Conservation (phyloP, 129 eudicot species). For the Glebionis coronaria region DNA sequence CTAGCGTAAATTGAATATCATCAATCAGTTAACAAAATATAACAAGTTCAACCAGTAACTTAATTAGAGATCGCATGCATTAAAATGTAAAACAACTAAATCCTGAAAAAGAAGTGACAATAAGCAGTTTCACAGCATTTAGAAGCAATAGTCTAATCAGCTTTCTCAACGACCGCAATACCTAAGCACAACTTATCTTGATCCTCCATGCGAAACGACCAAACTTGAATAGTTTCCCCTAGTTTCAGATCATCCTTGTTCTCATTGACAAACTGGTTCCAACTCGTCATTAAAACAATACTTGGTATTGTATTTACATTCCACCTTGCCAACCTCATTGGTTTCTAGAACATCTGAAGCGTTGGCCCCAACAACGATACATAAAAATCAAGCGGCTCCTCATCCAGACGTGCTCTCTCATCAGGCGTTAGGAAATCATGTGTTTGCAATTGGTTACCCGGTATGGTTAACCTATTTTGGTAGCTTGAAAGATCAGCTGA, state of each 20-base stretch:
- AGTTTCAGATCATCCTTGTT: conserved; percentile 1
- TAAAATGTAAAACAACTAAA: background rate
- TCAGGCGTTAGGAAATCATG: background rate
- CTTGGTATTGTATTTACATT: background rate
- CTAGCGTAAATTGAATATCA: background rate
- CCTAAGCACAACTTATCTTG: conserved; percentile 8
- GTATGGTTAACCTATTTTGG: conserved; percentile 17
- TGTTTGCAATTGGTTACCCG: conserved; percentile 1
- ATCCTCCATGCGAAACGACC: conserved; percentile 22
- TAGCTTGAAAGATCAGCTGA: background rate
- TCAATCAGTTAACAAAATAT: background rate
- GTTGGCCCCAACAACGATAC: conserved; percentile 11
- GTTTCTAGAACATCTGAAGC: background rate
- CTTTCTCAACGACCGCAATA: background rate
- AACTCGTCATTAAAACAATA: conserved; percentile 7
- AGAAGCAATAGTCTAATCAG: background rate
- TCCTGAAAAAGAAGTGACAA: too few species aligned
- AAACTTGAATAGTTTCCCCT: conserved; percentile 9
- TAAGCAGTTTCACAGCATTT: too few species aligned
- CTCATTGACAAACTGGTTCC: conserved; percentile 10
- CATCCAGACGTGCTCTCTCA: background rate
- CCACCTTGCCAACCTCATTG: conserved; percentile 11
- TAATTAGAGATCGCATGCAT: background rate
- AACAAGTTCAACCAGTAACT: background rate
- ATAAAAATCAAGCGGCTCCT: background rate